A percentile compares a stretch with the other conserved stretches of the same genome.
These are phyloP conservation scores for Stemphylium lycopersici DNA, from an alignment of 2,329 filamentous ascomycete species.

Conservation along the genomic window DNA sequence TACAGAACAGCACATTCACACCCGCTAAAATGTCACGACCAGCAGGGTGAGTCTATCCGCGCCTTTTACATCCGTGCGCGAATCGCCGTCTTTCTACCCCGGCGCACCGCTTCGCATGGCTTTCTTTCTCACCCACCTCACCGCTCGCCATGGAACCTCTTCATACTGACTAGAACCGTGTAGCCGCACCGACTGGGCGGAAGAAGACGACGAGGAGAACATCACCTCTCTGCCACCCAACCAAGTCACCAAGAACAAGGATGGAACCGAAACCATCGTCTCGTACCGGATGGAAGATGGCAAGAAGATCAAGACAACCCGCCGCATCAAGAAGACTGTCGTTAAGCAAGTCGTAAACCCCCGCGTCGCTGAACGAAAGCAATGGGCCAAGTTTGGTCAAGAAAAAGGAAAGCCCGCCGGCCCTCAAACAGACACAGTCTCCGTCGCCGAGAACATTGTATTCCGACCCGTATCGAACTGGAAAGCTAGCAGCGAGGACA, in stretches of 20 bases:
- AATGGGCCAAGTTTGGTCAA: constrained; percentile 90
- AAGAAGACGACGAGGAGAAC: constrained; percentile 77
- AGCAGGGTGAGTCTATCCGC: constrained; percentile 40
- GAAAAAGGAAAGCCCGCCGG: constrained; percentile 85
- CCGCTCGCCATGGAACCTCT: not conserved
- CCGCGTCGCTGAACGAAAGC: constrained; percentile 90
- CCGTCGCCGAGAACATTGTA: constrained; percentile 95
- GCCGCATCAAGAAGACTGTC: constrained; percentile 89
- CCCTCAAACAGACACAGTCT: constrained; percentile 87
- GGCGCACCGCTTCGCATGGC: not conserved
- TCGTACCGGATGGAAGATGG: constrained; percentile 87
- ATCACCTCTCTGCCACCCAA: constrained; percentile 82
- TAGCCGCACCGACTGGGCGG: constrained; percentile 81
- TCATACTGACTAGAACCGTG: constrained; percentile 14
- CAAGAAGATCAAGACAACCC: constrained; percentile 96
- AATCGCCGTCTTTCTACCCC: not conserved
- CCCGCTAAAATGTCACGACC: constrained; percentile 46
- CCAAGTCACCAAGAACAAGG: constrained; percentile 94
- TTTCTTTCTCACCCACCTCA: not conserved
- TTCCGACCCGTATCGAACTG: constrained; percentile 94
- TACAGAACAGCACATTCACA: constrained; percentile 15
- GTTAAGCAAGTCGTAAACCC: constrained; percentile 96
- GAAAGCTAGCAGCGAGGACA: constrained; percentile 83
- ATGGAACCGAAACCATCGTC: constrained; percentile 95
- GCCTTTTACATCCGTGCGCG: not conserved